Evolutionary conservation across 2,329 filamentous ascomycete genomes (phyloP), one percentile per base, ranked within the genome.

Genomic region (Coniochaeta sp.): DNA sequence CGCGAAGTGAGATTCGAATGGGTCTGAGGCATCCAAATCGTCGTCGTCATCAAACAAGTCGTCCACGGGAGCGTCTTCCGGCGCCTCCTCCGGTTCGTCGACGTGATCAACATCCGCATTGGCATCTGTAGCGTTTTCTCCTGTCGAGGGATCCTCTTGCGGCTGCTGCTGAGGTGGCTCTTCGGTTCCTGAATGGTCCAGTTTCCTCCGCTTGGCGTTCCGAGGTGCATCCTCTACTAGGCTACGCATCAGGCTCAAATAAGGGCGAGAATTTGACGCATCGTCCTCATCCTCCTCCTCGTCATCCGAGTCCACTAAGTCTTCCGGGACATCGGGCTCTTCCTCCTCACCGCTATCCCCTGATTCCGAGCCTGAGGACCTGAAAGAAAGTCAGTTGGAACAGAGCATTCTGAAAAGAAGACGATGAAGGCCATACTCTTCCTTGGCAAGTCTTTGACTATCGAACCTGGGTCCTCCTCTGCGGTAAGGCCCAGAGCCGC

Each of bases 1-100:
- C 36, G 85, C 84, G 70, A 96, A 96, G 73, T 97, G 93, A 8
- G 78, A 75, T 64, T 95, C 89, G 68, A 96, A 97, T 0, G 91
- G 89, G 71, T 96, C 90, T 6, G 72, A 70, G 1, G 73, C 64
- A 61, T 74, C 74, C 6, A 67, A 74, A 31, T 76, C 71, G 64
- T 85, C 79, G 56, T 81, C 79, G 16, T 82, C 78, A 50, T 83
- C 81, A 22, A 67, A 66, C 22, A 65, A 33, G 38, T 66, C 67
- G 19, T 70, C 68, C 2, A 63, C 60, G 7, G 57, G 58, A 17
- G 59, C 60, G 54, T 80, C 80, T 11, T 77, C 73, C 0, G 70
- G 73, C 6, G 72, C 71, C 14, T 76, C 73, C 16, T 73, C 40
- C 65, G 77, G 75, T 55, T 83, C 81, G 58, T 81, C 75, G 2